Percentiles rank a stretch among this genome's conserved stretches.
Evolutionary conservation across 225 moss, liverwort and hornwort species (phyloP).

Genomic region (Ulota crispa): DNA sequence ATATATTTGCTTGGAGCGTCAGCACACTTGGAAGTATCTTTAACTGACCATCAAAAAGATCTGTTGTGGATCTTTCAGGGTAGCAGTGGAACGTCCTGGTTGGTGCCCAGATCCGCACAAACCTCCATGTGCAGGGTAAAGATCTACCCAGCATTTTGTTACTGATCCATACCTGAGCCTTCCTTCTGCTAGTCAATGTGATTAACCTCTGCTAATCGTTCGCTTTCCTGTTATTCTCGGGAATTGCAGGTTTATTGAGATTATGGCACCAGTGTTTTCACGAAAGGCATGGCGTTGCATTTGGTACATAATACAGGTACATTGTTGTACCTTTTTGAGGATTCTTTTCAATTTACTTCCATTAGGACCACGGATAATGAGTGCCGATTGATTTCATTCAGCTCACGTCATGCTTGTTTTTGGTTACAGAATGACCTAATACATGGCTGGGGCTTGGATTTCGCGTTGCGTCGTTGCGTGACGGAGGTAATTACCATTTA

Average conservation of each 20-base stretch:
- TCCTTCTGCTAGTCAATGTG: neutral
- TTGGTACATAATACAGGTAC: constrained; percentile 95
- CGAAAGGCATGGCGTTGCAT: constrained; percentile 96
- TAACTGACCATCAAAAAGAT: constrained; percentile 21
- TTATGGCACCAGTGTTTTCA: constrained; percentile 99
- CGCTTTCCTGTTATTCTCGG: neutral
- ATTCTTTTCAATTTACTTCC: neutral
- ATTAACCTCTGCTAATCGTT: constrained; percentile 8
- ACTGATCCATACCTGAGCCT: constrained; percentile 13
- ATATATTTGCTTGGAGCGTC: neutral
- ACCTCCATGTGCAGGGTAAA: constrained; percentile 96
- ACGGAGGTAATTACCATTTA: constrained; percentile 50
- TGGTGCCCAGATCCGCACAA: constrained; percentile 92
- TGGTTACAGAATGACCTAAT: constrained; percentile 90
- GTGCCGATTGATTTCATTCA: constrained; percentile 11
- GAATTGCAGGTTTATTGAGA: constrained; percentile 85
- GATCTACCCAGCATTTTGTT: constrained; percentile 4
- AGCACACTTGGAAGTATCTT: neutral
- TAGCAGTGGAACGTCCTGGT: constrained; percentile 78
- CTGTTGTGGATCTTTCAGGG: constrained; percentile 46
- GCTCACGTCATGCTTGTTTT: constrained; percentile 4
- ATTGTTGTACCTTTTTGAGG: neutral
- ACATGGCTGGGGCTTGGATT: constrained; percentile 98
- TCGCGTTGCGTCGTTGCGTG: constrained; percentile 86
- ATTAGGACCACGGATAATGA: neutral